Conservation (phyloP, 208 protist species). For the Jaenimonas drosophilae region DNA sequence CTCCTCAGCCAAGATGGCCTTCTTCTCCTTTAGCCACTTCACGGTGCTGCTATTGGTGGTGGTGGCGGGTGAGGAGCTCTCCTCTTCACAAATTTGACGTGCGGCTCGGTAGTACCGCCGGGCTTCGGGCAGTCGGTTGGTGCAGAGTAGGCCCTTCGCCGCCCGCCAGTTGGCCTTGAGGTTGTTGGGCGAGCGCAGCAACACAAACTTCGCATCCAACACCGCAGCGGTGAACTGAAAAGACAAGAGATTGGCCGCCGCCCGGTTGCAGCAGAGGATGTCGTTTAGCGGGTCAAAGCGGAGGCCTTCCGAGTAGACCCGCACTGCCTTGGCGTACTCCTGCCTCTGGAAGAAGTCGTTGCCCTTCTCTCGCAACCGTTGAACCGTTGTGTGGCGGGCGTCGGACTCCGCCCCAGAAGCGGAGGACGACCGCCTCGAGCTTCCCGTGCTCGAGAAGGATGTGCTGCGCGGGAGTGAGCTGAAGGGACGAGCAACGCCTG, state of each 20-base stretch:
- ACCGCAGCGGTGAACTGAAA: slow-evolving; percentile 47
- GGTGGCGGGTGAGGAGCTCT: slow-evolving; percentile 2
- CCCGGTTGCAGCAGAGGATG: slow-evolving; percentile 58
- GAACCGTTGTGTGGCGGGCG: background rate
- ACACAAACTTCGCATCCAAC: slow-evolving; percentile 52
- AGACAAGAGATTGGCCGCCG: slow-evolving; percentile 52
- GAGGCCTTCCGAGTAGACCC: slow-evolving; percentile 62
- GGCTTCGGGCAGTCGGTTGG: slow-evolving; percentile 10
- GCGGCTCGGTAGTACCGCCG: slow-evolving; percentile 41
- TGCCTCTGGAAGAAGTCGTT: slow-evolving; percentile 40
- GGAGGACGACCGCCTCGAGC: background rate
- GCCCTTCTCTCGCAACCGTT: slow-evolving; percentile 33
- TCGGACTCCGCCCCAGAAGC: slow-evolving; percentile 1
- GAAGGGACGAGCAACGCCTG: background rate
- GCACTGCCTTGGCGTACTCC: slow-evolving; percentile 37
- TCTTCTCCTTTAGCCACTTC: slow-evolving; percentile 14
- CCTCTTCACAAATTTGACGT: slow-evolving; percentile 11
- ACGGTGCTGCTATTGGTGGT: slow-evolving; percentile 2
- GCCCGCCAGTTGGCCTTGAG: slow-evolving; percentile 63
- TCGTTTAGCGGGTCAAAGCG: slow-evolving; percentile 28
- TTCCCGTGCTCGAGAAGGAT: background rate
- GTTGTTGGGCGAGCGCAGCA: slow-evolving; percentile 29
- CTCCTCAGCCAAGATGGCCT: slow-evolving; percentile 31
- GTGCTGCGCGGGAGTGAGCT: background rate
- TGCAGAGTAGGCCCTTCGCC: slow-evolving; percentile 43